These are phyloP conservation scores for Irpex lacteus DNA, from an alignment of 1,284 basidiomycete species.

Conservation along the genomic window DNA sequence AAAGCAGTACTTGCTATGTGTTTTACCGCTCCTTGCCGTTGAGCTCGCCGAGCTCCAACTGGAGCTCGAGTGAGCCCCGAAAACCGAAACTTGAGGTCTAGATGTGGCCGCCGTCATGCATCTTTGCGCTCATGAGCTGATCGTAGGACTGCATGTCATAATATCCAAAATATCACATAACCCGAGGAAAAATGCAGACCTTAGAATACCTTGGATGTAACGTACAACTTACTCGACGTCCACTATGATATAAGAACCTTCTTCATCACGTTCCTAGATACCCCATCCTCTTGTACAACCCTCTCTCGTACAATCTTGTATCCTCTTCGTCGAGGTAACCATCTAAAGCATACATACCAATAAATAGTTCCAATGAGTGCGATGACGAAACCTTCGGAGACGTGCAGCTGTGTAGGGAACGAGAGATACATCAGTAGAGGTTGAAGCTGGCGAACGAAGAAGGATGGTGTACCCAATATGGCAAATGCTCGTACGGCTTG, in stretches of 20 bases:
- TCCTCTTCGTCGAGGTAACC: conserved; percentile 49
- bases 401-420: conserved; percentile 42
- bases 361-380: conserved; percentile 53
- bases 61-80: not conserved
- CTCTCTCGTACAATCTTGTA: conserved; percentile 50
- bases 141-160: not conserved
- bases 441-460: not conserved
- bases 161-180: not conserved
- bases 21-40: not conserved
- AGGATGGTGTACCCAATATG: conserved; percentile 51
- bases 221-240: not conserved
- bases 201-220: not conserved
- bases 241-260: not conserved
- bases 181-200: not conserved
- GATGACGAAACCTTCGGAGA: conserved; percentile 46
- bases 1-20: not conserved
- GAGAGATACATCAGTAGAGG: not conserved
- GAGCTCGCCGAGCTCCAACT: not conserved
- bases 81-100: not conserved
- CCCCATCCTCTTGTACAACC: conserved; percentile 51
- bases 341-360: conserved; percentile 56
- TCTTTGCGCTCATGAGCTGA: not conserved
- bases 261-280: conserved; percentile 19
- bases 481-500: conserved; percentile 52
- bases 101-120: not conserved